Conservation (phyloP, 495 filamentous ascomycete genomes). For the Annulohypoxylon moriforme region DNA sequence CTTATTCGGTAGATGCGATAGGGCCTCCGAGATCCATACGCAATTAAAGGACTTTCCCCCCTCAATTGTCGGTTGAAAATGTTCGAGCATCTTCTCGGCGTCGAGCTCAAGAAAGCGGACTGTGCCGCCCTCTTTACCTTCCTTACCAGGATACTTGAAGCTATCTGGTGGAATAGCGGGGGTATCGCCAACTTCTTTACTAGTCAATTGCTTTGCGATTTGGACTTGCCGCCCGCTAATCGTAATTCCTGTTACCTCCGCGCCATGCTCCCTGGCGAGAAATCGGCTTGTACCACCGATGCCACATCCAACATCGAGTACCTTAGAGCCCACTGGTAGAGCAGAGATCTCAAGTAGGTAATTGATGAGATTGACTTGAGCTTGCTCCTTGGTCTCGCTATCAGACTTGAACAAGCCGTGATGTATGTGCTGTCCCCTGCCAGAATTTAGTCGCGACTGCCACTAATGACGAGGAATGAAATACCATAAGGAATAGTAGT, state of each 20-base stretch:
- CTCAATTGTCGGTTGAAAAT: slow-evolving; percentile 49
- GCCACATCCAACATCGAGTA: slow-evolving; percentile 69
- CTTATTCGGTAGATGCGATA: slow-evolving; percentile 68
- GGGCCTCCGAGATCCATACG: slow-evolving; percentile 69
- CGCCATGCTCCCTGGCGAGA: slow-evolving; percentile 59
- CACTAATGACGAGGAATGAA: not conserved
- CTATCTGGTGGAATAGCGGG: slow-evolving; percentile 20
- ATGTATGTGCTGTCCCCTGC: slow-evolving; percentile 71
- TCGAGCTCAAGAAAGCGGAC: slow-evolving; percentile 67
- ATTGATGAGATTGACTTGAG: slow-evolving; percentile 62
- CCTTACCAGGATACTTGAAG: slow-evolving; percentile 47
- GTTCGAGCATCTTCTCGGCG: slow-evolving; percentile 67
- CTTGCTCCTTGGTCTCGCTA: slow-evolving; percentile 61
- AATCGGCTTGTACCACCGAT: slow-evolving; percentile 66
- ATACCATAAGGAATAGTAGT: slow-evolving; percentile 65
- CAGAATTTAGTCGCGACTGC: not conserved
- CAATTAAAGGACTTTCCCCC: slow-evolving; percentile 57
- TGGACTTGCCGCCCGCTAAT: slow-evolving; percentile 67
- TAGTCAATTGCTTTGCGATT: slow-evolving; percentile 58
- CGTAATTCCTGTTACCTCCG: slow-evolving; percentile 65
- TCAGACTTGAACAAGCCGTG: slow-evolving; percentile 63
- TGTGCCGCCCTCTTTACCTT: slow-evolving; percentile 43
- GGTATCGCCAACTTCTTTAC: slow-evolving; percentile 44
- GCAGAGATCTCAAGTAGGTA: slow-evolving; percentile 61
- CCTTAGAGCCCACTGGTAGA: slow-evolving; percentile 47